These are phyloP conservation scores for Cyberlindnera petersonii DNA, from an alignment of 805 yeast species.

Conservation along the genomic window DNA sequence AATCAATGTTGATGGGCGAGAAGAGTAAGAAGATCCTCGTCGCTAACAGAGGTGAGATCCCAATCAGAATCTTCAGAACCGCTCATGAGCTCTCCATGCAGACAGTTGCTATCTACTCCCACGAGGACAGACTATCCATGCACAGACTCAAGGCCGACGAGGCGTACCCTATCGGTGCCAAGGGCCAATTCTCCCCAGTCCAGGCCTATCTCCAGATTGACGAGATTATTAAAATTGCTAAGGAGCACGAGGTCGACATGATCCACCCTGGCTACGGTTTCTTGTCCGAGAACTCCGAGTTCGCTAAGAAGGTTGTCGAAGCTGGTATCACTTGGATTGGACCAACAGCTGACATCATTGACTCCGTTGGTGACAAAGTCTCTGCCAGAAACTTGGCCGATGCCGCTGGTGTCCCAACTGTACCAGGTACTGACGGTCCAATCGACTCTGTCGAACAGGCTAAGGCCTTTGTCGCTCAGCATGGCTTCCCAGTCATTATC, in stretches of 20 bases:
- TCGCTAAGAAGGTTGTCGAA: constrained; percentile 86
- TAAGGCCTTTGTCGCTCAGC: constrained; percentile 64
- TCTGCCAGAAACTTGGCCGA: constrained; percentile 87
- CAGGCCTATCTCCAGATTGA: constrained; percentile 95
- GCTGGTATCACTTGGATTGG: constrained; percentile 96
- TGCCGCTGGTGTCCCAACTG: constrained; percentile 81
- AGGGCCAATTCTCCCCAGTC: constrained; percentile 90
- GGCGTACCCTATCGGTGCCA: constrained; percentile 85
- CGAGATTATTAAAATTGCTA: constrained; percentile 86
- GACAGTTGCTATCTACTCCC: constrained; percentile 94
- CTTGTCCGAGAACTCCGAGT: constrained; percentile 85
- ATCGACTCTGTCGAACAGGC: constrained; percentile 81
- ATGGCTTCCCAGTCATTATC: constrained; percentile 95
- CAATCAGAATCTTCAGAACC: constrained; percentile 86
- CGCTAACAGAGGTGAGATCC: constrained; percentile 84
- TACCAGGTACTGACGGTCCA: constrained; percentile 98
- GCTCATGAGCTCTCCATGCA: constrained; percentile 98
- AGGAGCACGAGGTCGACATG: constrained; percentile 72
- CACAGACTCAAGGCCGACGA: constrained; percentile 94
- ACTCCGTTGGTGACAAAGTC: constrained; percentile 95
- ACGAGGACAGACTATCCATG: constrained; percentile 92
- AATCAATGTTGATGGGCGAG: constrained; percentile 37
- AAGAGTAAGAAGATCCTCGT: constrained; percentile 59
- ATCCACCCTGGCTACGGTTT: constrained; percentile 94
- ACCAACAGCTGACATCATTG: constrained; percentile 83